phyloP scores from a whole-genome alignment of 306 rosid species.

The Cicer arietinum region DNA sequence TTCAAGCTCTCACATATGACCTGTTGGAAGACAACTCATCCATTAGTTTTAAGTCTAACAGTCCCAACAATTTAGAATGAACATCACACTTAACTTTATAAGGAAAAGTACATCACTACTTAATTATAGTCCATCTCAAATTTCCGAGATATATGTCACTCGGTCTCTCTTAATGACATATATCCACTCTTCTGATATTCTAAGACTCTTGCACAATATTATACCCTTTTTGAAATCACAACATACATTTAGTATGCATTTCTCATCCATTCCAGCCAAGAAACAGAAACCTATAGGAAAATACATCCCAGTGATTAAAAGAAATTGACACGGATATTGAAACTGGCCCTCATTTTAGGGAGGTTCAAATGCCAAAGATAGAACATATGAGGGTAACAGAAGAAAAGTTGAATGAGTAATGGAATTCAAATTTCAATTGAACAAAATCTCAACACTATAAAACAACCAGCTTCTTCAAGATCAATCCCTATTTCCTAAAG shows the following conservation, averaged over 20 bases:
- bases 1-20: slow-evolving; percentile 13
- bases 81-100: background rate
- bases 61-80: slow-evolving; percentile 13
- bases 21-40: slow-evolving; percentile 29
- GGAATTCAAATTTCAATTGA: slow-evolving; percentile 27
- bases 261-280: slow-evolving; percentile 18
- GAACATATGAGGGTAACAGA: slow-evolving; percentile 5
- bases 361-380: slow-evolving; percentile 27
- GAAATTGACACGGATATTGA: slow-evolving; percentile 17
- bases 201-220: slow-evolving; percentile 61
- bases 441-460: slow-evolving; percentile 3
- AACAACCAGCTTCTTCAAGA: slow-evolving; percentile 37
- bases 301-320: background rate
- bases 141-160: slow-evolving; percentile 35
- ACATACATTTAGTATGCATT: background rate
- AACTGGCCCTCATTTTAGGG: background rate
- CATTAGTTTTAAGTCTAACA: slow-evolving; percentile 8
- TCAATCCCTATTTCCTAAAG: background rate
- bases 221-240: slow-evolving; percentile 14
- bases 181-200: slow-evolving; percentile 82
- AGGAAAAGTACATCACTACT: no score
- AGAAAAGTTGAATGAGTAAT: slow-evolving; percentile 24
- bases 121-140: slow-evolving; percentile 23
- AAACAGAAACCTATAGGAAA: slow-evolving; percentile 22
- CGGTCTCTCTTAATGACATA: slow-evolving; percentile 78